These are phyloP conservation scores for Anastatica hierochuntica DNA, from an alignment of 345 rosid genomes.

Conservation along the genomic window DNA sequence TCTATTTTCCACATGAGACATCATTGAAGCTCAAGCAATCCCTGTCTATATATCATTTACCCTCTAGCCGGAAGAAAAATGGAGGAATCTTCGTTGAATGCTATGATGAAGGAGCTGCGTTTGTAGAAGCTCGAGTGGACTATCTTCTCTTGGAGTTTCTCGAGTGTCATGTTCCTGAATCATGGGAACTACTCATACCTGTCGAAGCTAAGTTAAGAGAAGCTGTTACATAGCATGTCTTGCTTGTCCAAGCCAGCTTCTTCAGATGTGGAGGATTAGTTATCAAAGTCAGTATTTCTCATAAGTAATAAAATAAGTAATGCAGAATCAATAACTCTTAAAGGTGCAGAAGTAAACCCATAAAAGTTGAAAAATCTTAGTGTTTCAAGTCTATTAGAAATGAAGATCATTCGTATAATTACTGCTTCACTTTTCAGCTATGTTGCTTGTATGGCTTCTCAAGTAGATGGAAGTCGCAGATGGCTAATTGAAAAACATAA, in stretches of 20 bases:
- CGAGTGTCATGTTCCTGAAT: conserved; percentile 10
- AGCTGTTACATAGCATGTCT: conserved; percentile 19
- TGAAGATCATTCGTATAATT: no score
- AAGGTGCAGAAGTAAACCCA: no score
- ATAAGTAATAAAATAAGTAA: no score
- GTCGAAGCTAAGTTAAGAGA: conserved; percentile 19
- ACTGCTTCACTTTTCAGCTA: no score
- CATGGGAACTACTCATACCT: conserved; percentile 26
- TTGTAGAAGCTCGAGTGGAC: conserved; percentile 28
- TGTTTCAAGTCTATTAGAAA: no score
- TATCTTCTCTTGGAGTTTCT: conserved; percentile 24
- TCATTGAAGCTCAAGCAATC: conserved; percentile 32
- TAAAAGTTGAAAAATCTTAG: no score
- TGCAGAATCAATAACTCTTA: no score
- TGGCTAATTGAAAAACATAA: no score
- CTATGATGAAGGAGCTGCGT: conserved; percentile 32
- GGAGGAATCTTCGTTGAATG: conserved; percentile 17
- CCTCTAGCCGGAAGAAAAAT: conserved; percentile 31
- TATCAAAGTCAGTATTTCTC: conserved; percentile 29
- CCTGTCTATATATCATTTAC: conserved; percentile 36
- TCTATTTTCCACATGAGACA: conserved; percentile 8
- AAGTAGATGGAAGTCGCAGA: no score
- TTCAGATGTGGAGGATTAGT: conserved; percentile 41
- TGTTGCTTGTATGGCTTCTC: no score
- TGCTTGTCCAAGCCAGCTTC: conserved; percentile 30